Conservation (phyloP, 768 basidiomycete species). For the Roridomyces roridus region DNA sequence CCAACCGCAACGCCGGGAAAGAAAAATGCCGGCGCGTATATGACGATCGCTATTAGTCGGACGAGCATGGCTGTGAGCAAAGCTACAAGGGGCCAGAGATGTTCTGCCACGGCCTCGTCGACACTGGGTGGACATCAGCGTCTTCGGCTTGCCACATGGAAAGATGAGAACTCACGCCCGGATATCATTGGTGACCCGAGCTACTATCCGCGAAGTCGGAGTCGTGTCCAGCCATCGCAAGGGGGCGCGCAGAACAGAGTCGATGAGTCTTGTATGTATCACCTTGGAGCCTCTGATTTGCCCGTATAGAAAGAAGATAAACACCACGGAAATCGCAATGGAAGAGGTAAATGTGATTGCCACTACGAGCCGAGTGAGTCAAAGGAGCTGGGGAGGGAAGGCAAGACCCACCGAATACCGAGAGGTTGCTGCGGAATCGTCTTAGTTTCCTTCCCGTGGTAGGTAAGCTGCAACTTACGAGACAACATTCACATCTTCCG, state of each 20-base stretch:
- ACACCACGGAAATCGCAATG: too few species aligned
- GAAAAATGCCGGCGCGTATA: conserved; percentile 52
- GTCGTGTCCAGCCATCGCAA: conserved; percentile 58
- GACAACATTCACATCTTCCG: conserved; percentile 39
- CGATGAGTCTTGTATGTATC: too few species aligned
- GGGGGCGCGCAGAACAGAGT: background rate
- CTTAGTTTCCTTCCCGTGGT: too few species aligned
- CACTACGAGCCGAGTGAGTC: too few species aligned
- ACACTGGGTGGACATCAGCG: too few species aligned
- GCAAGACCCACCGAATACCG: background rate
- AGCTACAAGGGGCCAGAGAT: conserved; percentile 4
- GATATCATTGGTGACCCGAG: conserved; percentile 70
- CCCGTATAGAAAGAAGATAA: background rate
- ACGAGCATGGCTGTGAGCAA: background rate
- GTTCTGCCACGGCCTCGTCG: conserved; percentile 10
- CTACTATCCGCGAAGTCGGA: conserved; percentile 59
- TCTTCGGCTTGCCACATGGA: background rate
- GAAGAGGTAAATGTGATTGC: too few species aligned
- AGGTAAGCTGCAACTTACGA: conserved; percentile 37
- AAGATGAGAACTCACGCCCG: background rate
- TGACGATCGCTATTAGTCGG: conserved; percentile 50
- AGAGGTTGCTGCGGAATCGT: background rate
- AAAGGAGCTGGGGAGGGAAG: too few species aligned
- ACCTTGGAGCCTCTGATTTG: background rate
- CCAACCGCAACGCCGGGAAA: conserved; percentile 48